Conservation (phyloP, 495 filamentous ascomycete genomes). For the Choiromyces venosus region DNA sequence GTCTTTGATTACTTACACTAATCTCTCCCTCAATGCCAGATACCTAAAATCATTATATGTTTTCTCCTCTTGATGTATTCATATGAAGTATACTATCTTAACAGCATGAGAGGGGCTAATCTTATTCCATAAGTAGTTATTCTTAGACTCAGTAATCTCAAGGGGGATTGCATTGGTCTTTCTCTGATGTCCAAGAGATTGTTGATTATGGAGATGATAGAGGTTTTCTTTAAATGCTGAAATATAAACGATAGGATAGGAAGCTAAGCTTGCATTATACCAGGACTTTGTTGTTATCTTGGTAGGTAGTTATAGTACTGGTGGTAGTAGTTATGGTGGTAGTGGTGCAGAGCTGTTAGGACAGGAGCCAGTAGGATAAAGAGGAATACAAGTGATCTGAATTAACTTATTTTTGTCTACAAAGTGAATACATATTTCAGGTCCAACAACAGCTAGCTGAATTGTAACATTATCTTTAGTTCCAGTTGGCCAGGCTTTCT, state of each 20-base stretch:
- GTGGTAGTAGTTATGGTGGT: too few species aligned
- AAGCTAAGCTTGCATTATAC: neutral
- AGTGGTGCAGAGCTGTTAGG: too few species aligned
- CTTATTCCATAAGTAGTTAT: constrained; percentile 16
- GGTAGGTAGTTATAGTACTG: too few species aligned
- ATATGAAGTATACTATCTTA: constrained; percentile 5
- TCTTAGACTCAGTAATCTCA: constrained; percentile 1
- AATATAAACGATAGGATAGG: neutral
- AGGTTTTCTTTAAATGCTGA: neutral
- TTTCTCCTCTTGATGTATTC: constrained; percentile 2
- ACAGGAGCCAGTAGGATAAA: neutral
- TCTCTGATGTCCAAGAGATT: neutral
- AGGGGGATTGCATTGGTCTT: constrained; percentile 12
- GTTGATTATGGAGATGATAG: neutral
- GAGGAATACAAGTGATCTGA: neutral
- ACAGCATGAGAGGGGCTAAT: constrained; percentile 8
- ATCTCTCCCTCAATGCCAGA: neutral
- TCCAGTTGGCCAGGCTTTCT: constrained; percentile 3
- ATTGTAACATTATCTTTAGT: neutral
- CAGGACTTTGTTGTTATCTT: neutral
- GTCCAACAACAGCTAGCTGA: constrained; percentile 5
- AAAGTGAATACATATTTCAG: constrained; percentile 2
- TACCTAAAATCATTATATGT: neutral
- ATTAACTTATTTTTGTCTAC: neutral
- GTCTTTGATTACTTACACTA: neutral